Percentiles rank a stretch among this genome's conserved stretches.
Conservation (phyloP, 2,329 filamentous ascomycete genomes). For the Paracorniculantispora psalliotae region DNA sequence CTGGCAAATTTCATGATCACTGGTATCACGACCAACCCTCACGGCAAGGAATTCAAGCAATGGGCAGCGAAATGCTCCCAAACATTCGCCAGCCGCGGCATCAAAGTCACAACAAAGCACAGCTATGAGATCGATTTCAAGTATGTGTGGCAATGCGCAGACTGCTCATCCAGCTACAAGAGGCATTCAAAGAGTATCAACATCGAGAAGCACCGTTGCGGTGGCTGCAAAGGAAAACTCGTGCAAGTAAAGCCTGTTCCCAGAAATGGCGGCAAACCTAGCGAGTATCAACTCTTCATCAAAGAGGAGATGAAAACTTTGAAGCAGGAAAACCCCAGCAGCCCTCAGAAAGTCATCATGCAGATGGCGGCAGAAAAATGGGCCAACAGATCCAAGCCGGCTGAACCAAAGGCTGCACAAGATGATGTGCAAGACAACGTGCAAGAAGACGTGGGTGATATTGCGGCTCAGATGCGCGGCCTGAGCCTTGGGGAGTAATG, state of each 20-base stretch:
- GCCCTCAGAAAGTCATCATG: constrained; percentile 65
- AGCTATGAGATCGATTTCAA: constrained; percentile 87
- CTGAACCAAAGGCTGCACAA: neutral
- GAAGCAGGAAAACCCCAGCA: constrained; percentile 49
- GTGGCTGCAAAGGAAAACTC: constrained; percentile 65
- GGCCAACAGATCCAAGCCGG: constrained; percentile 25
- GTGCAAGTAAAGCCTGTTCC: constrained; percentile 77
- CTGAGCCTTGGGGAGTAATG: constrained; percentile 21
- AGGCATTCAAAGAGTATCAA: constrained; percentile 85
- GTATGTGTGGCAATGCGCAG: constrained; percentile 76
- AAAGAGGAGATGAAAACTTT: constrained; percentile 63
- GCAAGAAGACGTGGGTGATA: constrained; percentile 13
- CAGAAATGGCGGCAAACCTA: constrained; percentile 25
- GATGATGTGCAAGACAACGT: neutral
- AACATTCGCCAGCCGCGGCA: constrained; percentile 55
- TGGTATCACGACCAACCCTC: constrained; percentile 68
- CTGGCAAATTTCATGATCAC: constrained; percentile 86
- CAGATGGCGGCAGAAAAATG: constrained; percentile 60
- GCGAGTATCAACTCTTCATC: constrained; percentile 49
- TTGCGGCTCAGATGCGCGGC: constrained; percentile 23
- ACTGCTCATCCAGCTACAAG: constrained; percentile 69
- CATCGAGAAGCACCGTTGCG: constrained; percentile 65
- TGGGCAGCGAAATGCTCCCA: constrained; percentile 58
- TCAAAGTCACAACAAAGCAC: constrained; percentile 86
- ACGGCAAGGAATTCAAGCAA: constrained; percentile 76